Evolutionary conservation across 2,329 filamentous ascomycete species (phyloP).

Genomic region (Cryphonectria japonica): DNA sequence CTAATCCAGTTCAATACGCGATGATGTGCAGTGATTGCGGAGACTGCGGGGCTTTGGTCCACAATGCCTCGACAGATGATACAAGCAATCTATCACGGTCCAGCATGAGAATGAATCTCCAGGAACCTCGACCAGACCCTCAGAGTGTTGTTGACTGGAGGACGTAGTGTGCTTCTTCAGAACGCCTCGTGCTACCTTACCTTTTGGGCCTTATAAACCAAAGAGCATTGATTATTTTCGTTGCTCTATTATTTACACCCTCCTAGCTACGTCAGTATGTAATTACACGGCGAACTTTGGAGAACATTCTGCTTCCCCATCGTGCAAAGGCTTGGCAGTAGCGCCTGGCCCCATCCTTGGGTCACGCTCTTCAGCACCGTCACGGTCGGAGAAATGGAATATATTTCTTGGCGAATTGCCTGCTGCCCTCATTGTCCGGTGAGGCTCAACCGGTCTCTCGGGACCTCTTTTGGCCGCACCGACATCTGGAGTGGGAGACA

Average conservation of each 20-base stretch:
- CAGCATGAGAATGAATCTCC: not conserved
- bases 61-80: not conserved
- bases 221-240: not conserved
- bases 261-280: not conserved
- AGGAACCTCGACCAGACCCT: not conserved
- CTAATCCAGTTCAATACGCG: not conserved
- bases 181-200: not conserved
- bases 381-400: not conserved
- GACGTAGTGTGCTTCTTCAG: not conserved
- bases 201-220: not conserved
- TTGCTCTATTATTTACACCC: not conserved
- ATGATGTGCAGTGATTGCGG: not conserved
- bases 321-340: not conserved
- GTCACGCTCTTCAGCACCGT: not conserved
- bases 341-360: not conserved
- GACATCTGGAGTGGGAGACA: not conserved
- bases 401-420: conserved; percentile 8
- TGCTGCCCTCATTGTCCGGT: conserved; percentile 7
- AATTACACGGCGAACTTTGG: not conserved
- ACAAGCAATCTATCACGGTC: not conserved
- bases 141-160: not conserved
- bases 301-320: not conserved
- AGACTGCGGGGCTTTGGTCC: not conserved
- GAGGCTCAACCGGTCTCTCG: not conserved
- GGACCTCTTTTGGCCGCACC: conserved; percentile 5